Conservation (phyloP, 2,329 filamentous ascomycete species). For the Penicillium palitans region DNA sequence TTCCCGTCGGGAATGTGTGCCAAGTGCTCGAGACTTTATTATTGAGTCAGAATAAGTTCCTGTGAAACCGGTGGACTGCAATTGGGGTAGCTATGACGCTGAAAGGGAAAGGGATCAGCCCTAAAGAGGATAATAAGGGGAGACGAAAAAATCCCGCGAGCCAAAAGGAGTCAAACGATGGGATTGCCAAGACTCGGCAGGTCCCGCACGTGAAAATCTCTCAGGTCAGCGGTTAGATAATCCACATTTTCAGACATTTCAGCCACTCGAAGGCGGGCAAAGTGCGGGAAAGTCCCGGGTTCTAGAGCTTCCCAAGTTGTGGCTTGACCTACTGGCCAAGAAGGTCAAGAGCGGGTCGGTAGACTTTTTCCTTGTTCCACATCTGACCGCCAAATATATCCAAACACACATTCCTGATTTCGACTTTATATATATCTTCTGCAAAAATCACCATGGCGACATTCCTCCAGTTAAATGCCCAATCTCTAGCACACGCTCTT, state of each 20-base stretch:
- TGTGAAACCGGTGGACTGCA: neutral
- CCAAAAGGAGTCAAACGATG: neutral
- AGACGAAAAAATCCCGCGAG: neutral
- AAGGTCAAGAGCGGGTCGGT: neutral
- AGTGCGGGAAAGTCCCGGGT: neutral
- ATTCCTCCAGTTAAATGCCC: conserved; percentile 27
- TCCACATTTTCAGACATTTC: neutral
- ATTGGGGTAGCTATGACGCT: neutral
- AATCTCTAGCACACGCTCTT: conserved; percentile 22
- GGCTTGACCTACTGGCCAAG: neutral
- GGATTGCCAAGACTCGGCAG: conserved; percentile 1
- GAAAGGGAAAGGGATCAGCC: neutral
- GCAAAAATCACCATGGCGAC: conserved; percentile 15
- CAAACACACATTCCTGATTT: conserved; percentile 13
- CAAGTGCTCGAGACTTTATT: neutral
- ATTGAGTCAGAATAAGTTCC: neutral
- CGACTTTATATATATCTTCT: conserved; percentile 1
- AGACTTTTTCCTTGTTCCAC: conserved; percentile 1
- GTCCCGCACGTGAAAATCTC: conserved; percentile 3
- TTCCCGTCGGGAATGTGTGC: neutral
- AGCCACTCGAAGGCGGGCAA: neutral
- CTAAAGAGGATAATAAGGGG: neutral
- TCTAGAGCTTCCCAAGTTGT: neutral
- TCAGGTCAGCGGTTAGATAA: conserved; percentile 1
- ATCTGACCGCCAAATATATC: conserved; percentile 6